phyloP scores from a whole-genome alignment of 78 protist species.

The Dictyostelium intermedium region DNA sequence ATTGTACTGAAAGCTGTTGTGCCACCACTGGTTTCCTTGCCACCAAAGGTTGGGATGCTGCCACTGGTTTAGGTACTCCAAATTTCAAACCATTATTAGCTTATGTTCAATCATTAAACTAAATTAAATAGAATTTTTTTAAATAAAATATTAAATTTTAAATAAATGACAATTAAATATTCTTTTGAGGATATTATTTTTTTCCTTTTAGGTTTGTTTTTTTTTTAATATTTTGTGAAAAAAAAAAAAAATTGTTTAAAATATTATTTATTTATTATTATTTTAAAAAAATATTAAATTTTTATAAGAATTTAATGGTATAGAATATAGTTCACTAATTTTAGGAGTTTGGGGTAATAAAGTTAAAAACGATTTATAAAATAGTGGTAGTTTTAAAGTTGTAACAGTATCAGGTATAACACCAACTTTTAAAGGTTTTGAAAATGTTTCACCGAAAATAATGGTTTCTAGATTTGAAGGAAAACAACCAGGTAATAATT shows the following conservation, averaged over 20 bases:
- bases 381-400: neutral
- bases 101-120: neutral
- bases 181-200: no score
- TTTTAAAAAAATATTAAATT: no score
- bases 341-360: neutral
- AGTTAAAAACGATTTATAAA: neutral
- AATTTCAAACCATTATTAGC: neutral
- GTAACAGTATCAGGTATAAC: neutral
- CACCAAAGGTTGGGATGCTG: slow-evolving; percentile 72
- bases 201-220: no score
- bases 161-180: neutral
- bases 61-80: slow-evolving; percentile 52
- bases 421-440: neutral
- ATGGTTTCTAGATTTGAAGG: neutral
- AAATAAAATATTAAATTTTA: neutral
- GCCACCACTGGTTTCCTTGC: slow-evolving; percentile 57
- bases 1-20: slow-evolving; percentile 56
- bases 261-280: no score
- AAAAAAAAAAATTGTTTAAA: no score
- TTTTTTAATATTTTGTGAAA: no score
- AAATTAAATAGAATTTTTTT: neutral
- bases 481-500: neutral
- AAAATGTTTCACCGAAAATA: neutral
- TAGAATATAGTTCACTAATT: neutral
- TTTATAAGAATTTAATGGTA: neutral